These are phyloP conservation scores for Echinochloa phyllopogon DNA, from an alignment of 176 grass and related monocot genomes.

Conservation along the genomic window DNA sequence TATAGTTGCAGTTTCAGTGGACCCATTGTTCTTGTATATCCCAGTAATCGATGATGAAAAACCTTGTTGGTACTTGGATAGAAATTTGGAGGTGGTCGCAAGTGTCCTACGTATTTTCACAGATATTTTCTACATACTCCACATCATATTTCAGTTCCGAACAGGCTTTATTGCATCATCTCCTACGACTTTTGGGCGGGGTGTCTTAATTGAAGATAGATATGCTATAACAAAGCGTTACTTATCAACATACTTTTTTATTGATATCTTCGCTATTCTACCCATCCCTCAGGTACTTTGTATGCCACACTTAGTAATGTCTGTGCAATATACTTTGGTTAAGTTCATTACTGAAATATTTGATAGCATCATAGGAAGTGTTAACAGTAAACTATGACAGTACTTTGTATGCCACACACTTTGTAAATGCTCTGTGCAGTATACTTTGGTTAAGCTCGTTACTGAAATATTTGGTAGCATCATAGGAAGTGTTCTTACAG, in stretches of 20 bases:
- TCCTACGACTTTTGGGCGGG: conserved; percentile 70
- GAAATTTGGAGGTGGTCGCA: conserved; percentile 65
- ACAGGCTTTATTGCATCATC: conserved; percentile 89
- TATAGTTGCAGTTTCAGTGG: conserved; percentile 83
- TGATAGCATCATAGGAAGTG: background rate
- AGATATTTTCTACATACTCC: conserved; percentile 90
- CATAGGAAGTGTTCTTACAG: background rate
- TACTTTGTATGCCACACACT: too few relatives aligned
- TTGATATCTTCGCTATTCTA: conserved; percentile 85
- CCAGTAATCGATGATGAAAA: conserved; percentile 59
- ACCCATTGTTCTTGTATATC: conserved; percentile 92
- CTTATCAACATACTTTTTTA: conserved; percentile 76
- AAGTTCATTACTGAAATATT: background rate
- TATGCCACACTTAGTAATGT: background rate
- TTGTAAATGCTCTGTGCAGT: background rate
- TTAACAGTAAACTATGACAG: background rate
- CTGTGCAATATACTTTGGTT: background rate
- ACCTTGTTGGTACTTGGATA: conserved; percentile 76
- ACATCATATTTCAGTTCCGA: conserved; percentile 90
- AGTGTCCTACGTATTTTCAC: conserved; percentile 76
- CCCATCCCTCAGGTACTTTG: conserved; percentile 82
- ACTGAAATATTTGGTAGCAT: conserved; percentile 1
- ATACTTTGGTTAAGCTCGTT: background rate
- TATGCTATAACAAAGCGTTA: conserved; percentile 75
- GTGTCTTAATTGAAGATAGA: conserved; percentile 69